A percentile compares a stretch with the other conserved stretches of the same genome.
These are phyloP conservation scores for Hippophae tibetana DNA, from an alignment of 306 rosid genomes.

Conservation along the genomic window DNA sequence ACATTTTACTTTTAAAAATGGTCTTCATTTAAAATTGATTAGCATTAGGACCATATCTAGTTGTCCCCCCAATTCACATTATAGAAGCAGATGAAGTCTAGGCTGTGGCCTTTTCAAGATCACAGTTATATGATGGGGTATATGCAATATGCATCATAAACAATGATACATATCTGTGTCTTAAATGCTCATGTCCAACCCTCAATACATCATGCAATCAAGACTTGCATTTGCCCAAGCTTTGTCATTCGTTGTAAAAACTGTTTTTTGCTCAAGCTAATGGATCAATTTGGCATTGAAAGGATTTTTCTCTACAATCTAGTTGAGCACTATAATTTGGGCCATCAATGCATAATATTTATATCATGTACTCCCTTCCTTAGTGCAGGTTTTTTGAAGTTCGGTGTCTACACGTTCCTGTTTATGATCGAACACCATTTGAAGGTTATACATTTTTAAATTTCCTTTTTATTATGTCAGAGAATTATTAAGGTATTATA, in stretches of 20 bases:
- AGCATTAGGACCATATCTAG: not conserved
- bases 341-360: not conserved
- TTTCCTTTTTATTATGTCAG: not conserved
- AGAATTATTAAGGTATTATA: not conserved
- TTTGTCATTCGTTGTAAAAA: not conserved
- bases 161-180: too few relatives aligned
- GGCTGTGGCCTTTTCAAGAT: not conserved
- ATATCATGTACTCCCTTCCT: slow-evolving; percentile 7
- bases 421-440: slow-evolving; percentile 71
- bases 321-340: not conserved
- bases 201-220: not conserved
- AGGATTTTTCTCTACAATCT: not conserved
- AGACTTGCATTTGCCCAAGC: not conserved
- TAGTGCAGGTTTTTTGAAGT: slow-evolving; percentile 77
- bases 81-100: not conserved
- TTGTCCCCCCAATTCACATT: not conserved
- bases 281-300: not conserved
- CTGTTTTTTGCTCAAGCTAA: not conserved
- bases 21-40: not conserved
- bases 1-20: not conserved
- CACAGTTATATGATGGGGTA: not conserved
- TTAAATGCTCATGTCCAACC: not conserved
- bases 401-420: slow-evolving; percentile 85
- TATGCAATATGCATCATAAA: not conserved
- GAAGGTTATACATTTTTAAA: slow-evolving; percentile 53